Conservation (phyloP, 2,329 filamentous ascomycete species). For the Pezicula rhizophila region DNA sequence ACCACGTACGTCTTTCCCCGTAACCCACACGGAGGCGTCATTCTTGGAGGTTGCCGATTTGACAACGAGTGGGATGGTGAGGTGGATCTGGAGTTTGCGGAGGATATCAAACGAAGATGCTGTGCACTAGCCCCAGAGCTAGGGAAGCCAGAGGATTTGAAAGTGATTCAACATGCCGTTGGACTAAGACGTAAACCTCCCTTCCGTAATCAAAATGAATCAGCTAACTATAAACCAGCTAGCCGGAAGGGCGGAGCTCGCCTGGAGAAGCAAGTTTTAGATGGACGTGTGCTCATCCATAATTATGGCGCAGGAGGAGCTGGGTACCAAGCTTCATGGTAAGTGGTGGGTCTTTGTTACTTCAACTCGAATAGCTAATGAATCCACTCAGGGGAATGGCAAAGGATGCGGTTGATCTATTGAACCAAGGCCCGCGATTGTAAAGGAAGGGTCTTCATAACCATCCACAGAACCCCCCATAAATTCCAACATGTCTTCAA, state of each 20-base stretch:
- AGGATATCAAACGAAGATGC: slow-evolving; percentile 29
- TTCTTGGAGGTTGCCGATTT: slow-evolving; percentile 29
- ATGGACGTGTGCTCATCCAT: slow-evolving; percentile 26
- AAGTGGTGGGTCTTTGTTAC: not conserved
- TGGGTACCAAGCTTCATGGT: slow-evolving; percentile 35
- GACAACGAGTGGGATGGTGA: slow-evolving; percentile 28
- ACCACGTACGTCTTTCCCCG: slow-evolving; percentile 40
- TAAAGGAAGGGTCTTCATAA: not conserved
- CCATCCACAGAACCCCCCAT: not conserved
- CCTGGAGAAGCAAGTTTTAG: slow-evolving; percentile 24
- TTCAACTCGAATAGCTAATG: not conserved
- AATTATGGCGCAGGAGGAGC: slow-evolving; percentile 41
- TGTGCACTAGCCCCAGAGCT: slow-evolving; percentile 29
- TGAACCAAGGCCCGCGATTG: not conserved
- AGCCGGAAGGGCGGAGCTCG: slow-evolving; percentile 26
- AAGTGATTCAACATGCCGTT: slow-evolving; percentile 28
- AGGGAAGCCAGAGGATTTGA: slow-evolving; percentile 28
- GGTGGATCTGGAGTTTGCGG: slow-evolving; percentile 25
- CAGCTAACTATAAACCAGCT: slow-evolving; percentile 7
- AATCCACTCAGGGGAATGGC: slow-evolving; percentile 15
- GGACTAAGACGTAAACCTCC: slow-evolving; percentile 26
- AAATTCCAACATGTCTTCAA: not conserved
- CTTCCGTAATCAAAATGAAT: slow-evolving; percentile 18
- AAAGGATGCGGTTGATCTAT: slow-evolving; percentile 16
- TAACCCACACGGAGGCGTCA: slow-evolving; percentile 28